Base-by-base conservation (phyloP, 768 basidiomycete species). In the Pleurotus pulmonarius region DNA sequence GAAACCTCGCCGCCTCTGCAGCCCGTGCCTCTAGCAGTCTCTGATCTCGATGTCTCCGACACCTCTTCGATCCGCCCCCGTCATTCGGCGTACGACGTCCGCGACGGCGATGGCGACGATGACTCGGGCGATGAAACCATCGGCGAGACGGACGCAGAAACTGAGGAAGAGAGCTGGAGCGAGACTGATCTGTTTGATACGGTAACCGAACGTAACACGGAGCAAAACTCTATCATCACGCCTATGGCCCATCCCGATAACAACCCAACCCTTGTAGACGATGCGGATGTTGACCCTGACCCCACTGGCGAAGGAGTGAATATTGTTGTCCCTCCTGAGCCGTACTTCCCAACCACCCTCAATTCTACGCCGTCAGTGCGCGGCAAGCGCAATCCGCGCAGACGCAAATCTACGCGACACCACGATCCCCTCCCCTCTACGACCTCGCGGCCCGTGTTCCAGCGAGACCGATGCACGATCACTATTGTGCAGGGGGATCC, bases 271-370 rank as follows among this genome's bases (percentile, higher is more conserved):
- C 40, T 56, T 16, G 57, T 61, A 1, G 71, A 67, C 6, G 85
- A 86, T 53, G 75, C 70, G 15, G 87, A 87, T 49, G 73, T 70
- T 3, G 84, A 86, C 55, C 82, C 87, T 0, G 94, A 95, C 69
- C 91, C 90, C 0, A 77, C 95, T 8, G 95, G 95, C 11, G 94
- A 97, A 70, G 95, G 93, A 56, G 89, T 92, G 16, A 94, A 94
- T 63, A 87, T 94, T 53, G 83, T 94, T 60, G 82, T 93, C 1
- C 89, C 92, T 0, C 87, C 83, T 3, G 88, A 92, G 60, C 90
- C 90, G 2, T 90, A 90, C 68, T 92, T 92, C 69, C 87, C 88
- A 15, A 79, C 80, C 34, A 88, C 87, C 4, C 78, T 90, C 47
- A 87, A 88, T 65, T 51, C 67, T 45, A 64, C 64, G 45, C 68